Percentiles rank a stretch among this genome's conserved stretches.
phyloP scores from a whole-genome alignment of 2,329 filamentous ascomycete species.

The Neonectria magnoliae region DNA sequence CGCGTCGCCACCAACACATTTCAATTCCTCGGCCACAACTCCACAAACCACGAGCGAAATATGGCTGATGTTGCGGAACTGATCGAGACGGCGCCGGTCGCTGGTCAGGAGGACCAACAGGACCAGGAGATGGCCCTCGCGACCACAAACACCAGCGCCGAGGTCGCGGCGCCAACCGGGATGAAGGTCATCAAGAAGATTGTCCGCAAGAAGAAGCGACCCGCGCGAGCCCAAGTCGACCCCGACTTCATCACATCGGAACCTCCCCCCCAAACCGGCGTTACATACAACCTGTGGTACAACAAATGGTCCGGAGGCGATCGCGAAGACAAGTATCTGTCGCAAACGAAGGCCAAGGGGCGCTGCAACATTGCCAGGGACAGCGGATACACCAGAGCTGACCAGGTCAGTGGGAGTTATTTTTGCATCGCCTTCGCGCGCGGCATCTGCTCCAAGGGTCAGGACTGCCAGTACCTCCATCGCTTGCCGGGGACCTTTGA shows the following conservation, averaged over 20 bases:
- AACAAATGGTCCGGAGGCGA: conserved; percentile 99
- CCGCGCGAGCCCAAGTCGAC: conserved; percentile 91
- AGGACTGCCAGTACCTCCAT: conserved; percentile 95
- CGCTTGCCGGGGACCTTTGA: conserved; percentile 87
- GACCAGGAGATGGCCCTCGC: conserved; percentile 48
- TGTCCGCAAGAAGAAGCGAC: conserved; percentile 88
- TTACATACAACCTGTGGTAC: conserved; percentile 96
- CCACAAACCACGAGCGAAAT: conserved; percentile 2
- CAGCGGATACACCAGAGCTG: conserved; percentile 80
- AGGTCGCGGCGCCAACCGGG: conserved; percentile 58
- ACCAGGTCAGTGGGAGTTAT: conserved; percentile 80
- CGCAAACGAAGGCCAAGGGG: conserved; percentile 81
- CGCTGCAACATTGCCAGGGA: conserved; percentile 89
- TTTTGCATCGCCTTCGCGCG: conserved; percentile 94
- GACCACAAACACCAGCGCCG: conserved; percentile 50
- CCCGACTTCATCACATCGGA: conserved; percentile 83
- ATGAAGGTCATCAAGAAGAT: conserved; percentile 85
- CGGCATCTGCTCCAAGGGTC: conserved; percentile 84
- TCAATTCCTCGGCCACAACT: conserved; percentile 13
- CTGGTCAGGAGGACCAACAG: conserved; percentile 40
- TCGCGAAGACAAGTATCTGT: conserved; percentile 88
- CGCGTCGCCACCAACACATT: conserved; percentile 36
- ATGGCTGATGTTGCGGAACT: conserved; percentile 49
- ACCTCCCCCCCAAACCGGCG: conserved; percentile 90
- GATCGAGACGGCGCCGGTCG: conserved; percentile 37